Evolutionary conservation across 2,329 filamentous ascomycete species (phyloP).

Genomic region (Cytospora chrysosperma): DNA sequence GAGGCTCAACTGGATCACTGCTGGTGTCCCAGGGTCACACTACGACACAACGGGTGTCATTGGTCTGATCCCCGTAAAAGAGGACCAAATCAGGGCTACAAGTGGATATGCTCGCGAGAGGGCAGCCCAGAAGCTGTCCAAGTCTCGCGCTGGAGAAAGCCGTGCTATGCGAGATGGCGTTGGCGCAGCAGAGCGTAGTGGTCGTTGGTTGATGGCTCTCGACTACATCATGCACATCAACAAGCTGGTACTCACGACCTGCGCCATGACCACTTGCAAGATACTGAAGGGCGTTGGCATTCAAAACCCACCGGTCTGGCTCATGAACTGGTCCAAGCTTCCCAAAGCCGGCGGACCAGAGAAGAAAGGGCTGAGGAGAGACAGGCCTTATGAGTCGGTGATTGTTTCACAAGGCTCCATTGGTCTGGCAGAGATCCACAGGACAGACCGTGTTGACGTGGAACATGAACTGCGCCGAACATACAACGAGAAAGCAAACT

Average conservation of each 20-base stretch:
- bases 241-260: slow-evolving; percentile 59
- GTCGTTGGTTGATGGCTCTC: slow-evolving; percentile 72
- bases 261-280: slow-evolving; percentile 53
- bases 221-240: slow-evolving; percentile 77
- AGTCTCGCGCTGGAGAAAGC: slow-evolving; percentile 45
- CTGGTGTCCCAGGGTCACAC: slow-evolving; percentile 46
- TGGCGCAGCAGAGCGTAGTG: slow-evolving; percentile 74
- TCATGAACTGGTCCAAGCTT: slow-evolving; percentile 51
- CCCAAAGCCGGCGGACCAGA: slow-evolving; percentile 31
- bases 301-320: slow-evolving; percentile 61
- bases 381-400: slow-evolving; percentile 51
- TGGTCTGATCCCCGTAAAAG: slow-evolving; percentile 54
- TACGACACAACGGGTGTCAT: slow-evolving; percentile 55
- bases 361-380: slow-evolving; percentile 22
- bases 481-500: slow-evolving; percentile 33
- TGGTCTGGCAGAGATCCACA: slow-evolving; percentile 45
- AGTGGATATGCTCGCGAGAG: slow-evolving; percentile 70
- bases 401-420: slow-evolving; percentile 52
- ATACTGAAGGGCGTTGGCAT: slow-evolving; percentile 61
- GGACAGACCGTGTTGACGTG: slow-evolving; percentile 70
- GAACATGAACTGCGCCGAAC: slow-evolving; percentile 72
- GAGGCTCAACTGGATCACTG: slow-evolving; percentile 50
- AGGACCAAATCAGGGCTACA: slow-evolving; percentile 40
- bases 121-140: slow-evolving; percentile 58
- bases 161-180: slow-evolving; percentile 61